Conservation (phyloP, 306 rosid genomes). For the Lotus japonicus region DNA sequence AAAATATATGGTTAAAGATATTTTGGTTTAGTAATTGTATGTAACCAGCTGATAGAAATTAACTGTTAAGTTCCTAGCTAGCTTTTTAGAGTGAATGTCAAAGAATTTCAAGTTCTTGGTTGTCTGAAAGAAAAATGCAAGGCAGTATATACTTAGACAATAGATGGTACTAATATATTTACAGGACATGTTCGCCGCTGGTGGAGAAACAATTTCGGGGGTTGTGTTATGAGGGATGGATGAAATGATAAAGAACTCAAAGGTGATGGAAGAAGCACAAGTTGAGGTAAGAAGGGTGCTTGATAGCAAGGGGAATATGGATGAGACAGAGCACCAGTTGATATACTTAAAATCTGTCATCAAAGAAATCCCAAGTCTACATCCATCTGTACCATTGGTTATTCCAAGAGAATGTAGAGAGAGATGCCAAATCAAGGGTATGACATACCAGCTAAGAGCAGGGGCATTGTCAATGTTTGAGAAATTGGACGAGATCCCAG, state of each 20-base stretch:
- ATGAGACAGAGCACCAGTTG: slow-evolving; percentile 19
- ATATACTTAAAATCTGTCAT: slow-evolving; percentile 13
- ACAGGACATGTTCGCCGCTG: slow-evolving; percentile 32
- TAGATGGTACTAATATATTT: not conserved
- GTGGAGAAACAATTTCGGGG: slow-evolving; percentile 29
- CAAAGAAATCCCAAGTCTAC: slow-evolving; percentile 30
- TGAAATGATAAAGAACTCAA: slow-evolving; percentile 36
- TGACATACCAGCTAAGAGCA: not conserved
- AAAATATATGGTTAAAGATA: too few relatives aligned
- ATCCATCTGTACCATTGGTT: slow-evolving; percentile 13
- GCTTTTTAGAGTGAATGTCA: too few relatives aligned
- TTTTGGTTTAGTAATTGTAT: too few relatives aligned
- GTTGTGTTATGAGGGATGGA: slow-evolving; percentile 31
- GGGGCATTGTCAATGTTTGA: slow-evolving; percentile 5
- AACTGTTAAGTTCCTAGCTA: too few relatives aligned
- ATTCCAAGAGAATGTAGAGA: slow-evolving; percentile 20
- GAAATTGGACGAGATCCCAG: slow-evolving; percentile 27
- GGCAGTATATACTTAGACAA: not conserved
- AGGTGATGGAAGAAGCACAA: slow-evolving; percentile 31
- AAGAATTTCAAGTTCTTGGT: not conserved
- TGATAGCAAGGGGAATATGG: not conserved
- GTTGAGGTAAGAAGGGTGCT: slow-evolving; percentile 28
- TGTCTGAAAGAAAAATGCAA: not conserved
- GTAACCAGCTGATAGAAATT: too few relatives aligned
- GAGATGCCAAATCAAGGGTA: slow-evolving; percentile 21